These are phyloP conservation scores for Colletotrichum shisoi DNA, from an alignment of 2,329 filamentous ascomycete species.

Conservation along the genomic window DNA sequence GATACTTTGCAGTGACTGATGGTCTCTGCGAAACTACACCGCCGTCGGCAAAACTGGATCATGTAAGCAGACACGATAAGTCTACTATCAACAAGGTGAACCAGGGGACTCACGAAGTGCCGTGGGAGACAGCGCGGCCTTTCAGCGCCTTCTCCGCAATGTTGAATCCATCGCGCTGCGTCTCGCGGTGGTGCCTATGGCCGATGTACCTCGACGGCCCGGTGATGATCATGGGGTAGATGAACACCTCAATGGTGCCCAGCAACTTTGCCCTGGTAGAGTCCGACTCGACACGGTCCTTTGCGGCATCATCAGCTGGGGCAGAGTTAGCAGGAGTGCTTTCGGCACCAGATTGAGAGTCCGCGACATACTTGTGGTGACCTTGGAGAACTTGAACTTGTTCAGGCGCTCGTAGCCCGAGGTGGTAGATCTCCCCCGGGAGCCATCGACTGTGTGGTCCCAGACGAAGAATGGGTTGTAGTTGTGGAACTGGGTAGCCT, in stretches of 20 bases:
- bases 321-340: constrained; percentile 4
- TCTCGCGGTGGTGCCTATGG: not conserved
- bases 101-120: constrained; percentile 38
- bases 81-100: not conserved
- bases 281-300: constrained; percentile 28
- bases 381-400: constrained; percentile 41
- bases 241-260: constrained; percentile 40
- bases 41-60: constrained; percentile 29
- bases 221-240: constrained; percentile 30
- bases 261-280: constrained; percentile 33
- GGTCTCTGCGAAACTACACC: not conserved
- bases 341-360: not conserved
- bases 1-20: not conserved
- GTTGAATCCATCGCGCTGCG: constrained; percentile 2
- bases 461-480: not conserved
- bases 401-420: constrained; percentile 9
- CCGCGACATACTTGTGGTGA: constrained; percentile 38
- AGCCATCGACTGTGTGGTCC: constrained; percentile 6
- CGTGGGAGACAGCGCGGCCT: constrained; percentile 40
- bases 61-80: not conserved
- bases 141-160: constrained; percentile 39
- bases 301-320: constrained; percentile 34
- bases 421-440: not conserved
- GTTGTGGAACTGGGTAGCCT: not conserved
- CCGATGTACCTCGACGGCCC: not conserved